Evolutionary conservation across 192 early-diverging fungal genomes (phyloP), one percentile per base, ranked within the genome.

Genomic region (Coemansia umbellata): DNA sequence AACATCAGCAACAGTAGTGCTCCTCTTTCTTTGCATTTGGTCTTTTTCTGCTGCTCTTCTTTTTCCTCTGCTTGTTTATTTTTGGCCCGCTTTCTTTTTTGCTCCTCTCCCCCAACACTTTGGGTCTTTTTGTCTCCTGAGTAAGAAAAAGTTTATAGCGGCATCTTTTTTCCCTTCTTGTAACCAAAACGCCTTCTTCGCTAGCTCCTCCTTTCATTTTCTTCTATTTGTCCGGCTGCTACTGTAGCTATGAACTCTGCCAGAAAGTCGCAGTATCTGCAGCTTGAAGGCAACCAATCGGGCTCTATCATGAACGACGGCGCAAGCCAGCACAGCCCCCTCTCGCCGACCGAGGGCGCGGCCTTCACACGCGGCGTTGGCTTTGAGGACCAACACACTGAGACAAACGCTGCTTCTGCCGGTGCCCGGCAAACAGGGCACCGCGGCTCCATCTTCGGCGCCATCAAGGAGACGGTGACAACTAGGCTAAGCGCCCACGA

Each of bases 311-410:
- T 55, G 39, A 61, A 55, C 60, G 47, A 43, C 1, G 18, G 31
- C 51, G 32, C 50, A 5, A 31, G 24, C 31, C 45, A 58, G 13
- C 43, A 53, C 9, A 36, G 47, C 18, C 51, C 56, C 0, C n/a
- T 57, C 13, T 58, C 66, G 15, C 66, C 59, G 13, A 26, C 30
- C 10, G 53, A 50, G 8, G 44, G 44, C 9, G 55, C 47, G 2
- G 66, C 55, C 6, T 74, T 74, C 47, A 55, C 58, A 24, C 63
- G 71, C 8, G 71, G 71, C 10, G 71, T 74, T 7, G 71, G 71
- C 5, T 74, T 67, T 17, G 71, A 74, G 32, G 61, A 62, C 37
- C 27, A 47, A 17, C 36, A 51, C 47, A 47, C 30, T 5, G 18
- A 10, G 18, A 50, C 37, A 14, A 49, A 21, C 49, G 47, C 50